Evolutionary conservation across 2,329 filamentous ascomycete species (phyloP).

Genomic region (Fusarium sp.): DNA sequence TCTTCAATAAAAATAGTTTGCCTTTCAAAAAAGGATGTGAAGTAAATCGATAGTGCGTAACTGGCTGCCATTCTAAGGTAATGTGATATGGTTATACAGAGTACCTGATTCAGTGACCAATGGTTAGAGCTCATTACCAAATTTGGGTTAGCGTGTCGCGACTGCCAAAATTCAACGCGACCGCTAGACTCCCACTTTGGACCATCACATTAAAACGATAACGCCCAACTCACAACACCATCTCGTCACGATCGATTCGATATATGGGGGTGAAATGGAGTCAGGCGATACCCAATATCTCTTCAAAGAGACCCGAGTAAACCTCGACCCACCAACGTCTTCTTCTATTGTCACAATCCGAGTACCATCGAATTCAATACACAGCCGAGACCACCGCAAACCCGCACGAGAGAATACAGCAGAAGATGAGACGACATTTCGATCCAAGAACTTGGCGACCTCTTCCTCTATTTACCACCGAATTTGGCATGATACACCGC

Average conservation of each 20-base stretch:
- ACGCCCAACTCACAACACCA: conserved; percentile 23
- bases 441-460: conserved; percentile 76
- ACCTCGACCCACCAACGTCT: conserved; percentile 77
- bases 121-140: conserved; percentile 50
- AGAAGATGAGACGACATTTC: conserved; percentile 80
- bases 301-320: conserved; percentile 89
- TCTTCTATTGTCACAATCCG: conserved; percentile 77
- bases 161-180: conserved; percentile 51
- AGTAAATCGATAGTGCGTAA: background rate
- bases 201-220: conserved; percentile 34
- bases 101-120: background rate
- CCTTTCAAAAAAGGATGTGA: background rate
- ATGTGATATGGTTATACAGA: background rate
- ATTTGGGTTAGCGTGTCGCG: conserved; percentile 51
- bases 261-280: conserved; percentile 76
- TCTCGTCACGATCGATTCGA: conserved; percentile 35
- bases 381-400: conserved; percentile 57
- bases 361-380: conserved; percentile 66
- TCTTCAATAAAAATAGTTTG: background rate
- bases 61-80: background rate
- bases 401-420: conserved; percentile 48
- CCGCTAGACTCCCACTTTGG: conserved; percentile 40
- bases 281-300: conserved; percentile 71
- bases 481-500: conserved; percentile 77
- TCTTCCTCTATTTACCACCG: conserved; percentile 89